A percentile compares a stretch with the other conserved stretches of the same genome.
Evolutionary conservation across 345 rosid species (phyloP).

Genomic region (Eucalyptus cloeziana): DNA sequence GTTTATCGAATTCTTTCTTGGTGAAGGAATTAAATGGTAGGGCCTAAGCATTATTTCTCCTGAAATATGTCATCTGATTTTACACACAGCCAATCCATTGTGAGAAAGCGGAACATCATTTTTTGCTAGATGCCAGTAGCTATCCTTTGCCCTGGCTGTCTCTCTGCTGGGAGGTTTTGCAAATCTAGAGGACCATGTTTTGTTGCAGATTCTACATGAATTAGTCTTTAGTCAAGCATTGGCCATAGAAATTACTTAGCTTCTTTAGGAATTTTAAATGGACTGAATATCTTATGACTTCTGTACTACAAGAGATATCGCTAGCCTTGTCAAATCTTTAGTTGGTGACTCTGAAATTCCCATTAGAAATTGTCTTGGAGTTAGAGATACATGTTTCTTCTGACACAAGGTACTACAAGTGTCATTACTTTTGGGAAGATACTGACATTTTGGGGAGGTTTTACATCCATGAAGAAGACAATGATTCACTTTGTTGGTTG

Average conservation of each 20-base stretch:
- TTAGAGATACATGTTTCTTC: background rate
- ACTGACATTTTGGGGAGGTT: background rate
- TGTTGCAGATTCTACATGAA: background rate
- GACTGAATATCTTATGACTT: background rate
- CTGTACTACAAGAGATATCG: background rate
- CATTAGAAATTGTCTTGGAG: background rate
- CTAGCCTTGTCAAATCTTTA: background rate
- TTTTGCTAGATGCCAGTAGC: background rate
- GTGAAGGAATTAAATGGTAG: background rate
- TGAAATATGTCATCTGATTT: background rate
- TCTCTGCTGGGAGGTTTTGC: background rate
- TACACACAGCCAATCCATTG: background rate
- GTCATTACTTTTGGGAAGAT: background rate
- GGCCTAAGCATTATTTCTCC: background rate
- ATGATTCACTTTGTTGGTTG: background rate
- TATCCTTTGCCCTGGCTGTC: background rate
- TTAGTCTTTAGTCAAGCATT: background rate
- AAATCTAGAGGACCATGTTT: background rate
- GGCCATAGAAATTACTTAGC: background rate
- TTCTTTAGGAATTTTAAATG: background rate
- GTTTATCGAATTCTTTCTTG: background rate
- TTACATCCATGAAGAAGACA: background rate
- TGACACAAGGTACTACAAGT: background rate
- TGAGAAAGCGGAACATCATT: background rate
- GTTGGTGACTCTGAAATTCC: background rate